phyloP scores from a whole-genome alignment of 2,329 filamentous ascomycete genomes.

The Phialophora macrospora region DNA sequence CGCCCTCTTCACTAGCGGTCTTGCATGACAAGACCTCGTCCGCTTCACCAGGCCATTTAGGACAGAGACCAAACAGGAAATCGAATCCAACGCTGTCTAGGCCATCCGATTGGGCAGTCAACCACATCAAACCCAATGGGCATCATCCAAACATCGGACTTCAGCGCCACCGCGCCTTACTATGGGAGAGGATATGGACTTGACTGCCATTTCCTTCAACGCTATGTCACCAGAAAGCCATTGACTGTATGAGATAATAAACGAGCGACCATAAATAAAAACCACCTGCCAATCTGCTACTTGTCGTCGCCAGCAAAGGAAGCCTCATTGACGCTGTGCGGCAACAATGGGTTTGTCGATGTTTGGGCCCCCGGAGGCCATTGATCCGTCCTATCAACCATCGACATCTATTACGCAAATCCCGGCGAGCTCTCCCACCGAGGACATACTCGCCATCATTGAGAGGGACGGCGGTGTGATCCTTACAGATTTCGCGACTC shows the following conservation, averaged over 20 bases:
- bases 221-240: not conserved
- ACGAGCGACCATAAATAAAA: not conserved
- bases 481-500: slow-evolving; percentile 40
- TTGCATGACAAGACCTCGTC: not conserved
- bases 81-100: slow-evolving; percentile 3
- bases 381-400: slow-evolving; percentile 24
- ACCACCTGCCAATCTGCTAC: not conserved
- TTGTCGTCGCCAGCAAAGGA: not conserved
- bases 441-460: slow-evolving; percentile 43
- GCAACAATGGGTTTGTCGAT: slow-evolving; percentile 20
- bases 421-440: slow-evolving; percentile 40
- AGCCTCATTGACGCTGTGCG: not conserved
- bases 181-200: not conserved
- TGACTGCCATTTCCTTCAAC: not conserved
- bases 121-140: not conserved
- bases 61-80: slow-evolving; percentile 4
- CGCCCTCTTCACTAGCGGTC: not conserved
- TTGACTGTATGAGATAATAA: not conserved
- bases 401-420: slow-evolving; percentile 37
- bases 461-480: slow-evolving; percentile 45
- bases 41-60: not conserved
- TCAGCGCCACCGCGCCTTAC: not conserved
- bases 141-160: not conserved
- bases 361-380: slow-evolving; percentile 19
- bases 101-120: not conserved